A percentile compares a stretch with the other conserved stretches of the same genome.
These are phyloP conservation scores for Eucalyptus decipiens DNA, from an alignment of 345 rosid species.

Conservation along the genomic window DNA sequence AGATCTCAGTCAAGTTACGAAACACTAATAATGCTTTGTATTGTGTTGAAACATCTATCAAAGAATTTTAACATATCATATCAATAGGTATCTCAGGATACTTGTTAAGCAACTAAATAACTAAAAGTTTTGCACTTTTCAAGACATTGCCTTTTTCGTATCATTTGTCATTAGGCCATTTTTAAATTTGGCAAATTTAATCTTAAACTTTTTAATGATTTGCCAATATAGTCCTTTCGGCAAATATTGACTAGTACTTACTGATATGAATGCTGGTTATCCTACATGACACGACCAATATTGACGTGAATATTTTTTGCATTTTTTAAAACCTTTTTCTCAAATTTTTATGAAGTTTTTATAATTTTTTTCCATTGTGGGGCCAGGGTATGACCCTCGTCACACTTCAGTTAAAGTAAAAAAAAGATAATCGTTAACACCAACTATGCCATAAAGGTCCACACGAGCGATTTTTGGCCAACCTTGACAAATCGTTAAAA, in stretches of 20 bases:
- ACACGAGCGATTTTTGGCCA: fast-evolving
- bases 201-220: fast-evolving
- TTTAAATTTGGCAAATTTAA: neutral
- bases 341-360: neutral
- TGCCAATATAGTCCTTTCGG: fast-evolving
- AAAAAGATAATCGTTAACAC: fast-evolving
- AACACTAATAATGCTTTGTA: neutral
- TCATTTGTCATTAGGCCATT: neutral
- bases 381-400: fast-evolving
- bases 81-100: fast-evolving
- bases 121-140: neutral
- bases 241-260: fast-evolving
- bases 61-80: neutral
- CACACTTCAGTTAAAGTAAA: fast-evolving
- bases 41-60: fast-evolving
- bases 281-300: fast-evolving
- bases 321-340: neutral
- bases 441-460: fast-evolving
- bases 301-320: fast-evolving
- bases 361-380: neutral
- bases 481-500: neutral
- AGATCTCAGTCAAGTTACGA: neutral
- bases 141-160: fast-evolving
- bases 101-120: neutral
- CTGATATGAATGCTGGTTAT: fast-evolving